A percentile compares a stretch with the other conserved stretches of the same genome.
Evolutionary conservation across 2,329 filamentous ascomycete genomes (phyloP).

Genomic region (Dactylellina cionopaga): DNA sequence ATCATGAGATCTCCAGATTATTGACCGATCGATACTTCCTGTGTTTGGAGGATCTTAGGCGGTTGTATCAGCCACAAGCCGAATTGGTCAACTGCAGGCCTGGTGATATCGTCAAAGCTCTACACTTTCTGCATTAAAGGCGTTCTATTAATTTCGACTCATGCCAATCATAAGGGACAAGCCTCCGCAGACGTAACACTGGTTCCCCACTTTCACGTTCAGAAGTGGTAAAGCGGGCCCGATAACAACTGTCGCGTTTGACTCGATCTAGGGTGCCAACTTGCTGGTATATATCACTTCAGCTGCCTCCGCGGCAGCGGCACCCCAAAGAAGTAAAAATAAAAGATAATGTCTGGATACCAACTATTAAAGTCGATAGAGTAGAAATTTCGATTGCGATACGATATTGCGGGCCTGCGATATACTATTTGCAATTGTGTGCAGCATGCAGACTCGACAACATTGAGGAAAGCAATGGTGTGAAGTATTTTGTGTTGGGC

Average conservation of each 20-base stretch:
- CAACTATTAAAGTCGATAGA: no score
- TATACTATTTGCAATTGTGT: constrained; percentile 36
- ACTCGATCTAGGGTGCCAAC: not conserved
- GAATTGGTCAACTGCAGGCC: not conserved
- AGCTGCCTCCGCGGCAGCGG: constrained; percentile 16
- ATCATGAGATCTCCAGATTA: constrained; percentile 32
- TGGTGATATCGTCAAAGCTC: constrained; percentile 1
- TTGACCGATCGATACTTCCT: not conserved
- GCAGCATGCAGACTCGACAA: constrained; percentile 2
- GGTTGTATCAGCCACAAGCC: constrained; percentile 39
- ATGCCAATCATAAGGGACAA: constrained; percentile 32
- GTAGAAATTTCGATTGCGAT: not conserved
- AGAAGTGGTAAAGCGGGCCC: constrained; percentile 50
- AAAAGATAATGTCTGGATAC: constrained; percentile 18
- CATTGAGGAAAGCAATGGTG: not conserved
- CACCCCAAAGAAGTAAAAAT: not conserved
- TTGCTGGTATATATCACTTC: constrained; percentile 1
- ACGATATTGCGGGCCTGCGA: not conserved
- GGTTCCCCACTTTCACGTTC: constrained; percentile 38
- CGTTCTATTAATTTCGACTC: constrained; percentile 20
- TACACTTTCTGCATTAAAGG: not conserved
- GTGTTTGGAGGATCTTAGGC: constrained; percentile 22
- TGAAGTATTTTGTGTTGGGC: constrained; percentile 43
- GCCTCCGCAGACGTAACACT: constrained; percentile 34
- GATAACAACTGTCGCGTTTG: constrained; percentile 41